Evolutionary conservation across 2,329 filamentous ascomycete species (phyloP).

Genomic region (Xylariaceae sp.): DNA sequence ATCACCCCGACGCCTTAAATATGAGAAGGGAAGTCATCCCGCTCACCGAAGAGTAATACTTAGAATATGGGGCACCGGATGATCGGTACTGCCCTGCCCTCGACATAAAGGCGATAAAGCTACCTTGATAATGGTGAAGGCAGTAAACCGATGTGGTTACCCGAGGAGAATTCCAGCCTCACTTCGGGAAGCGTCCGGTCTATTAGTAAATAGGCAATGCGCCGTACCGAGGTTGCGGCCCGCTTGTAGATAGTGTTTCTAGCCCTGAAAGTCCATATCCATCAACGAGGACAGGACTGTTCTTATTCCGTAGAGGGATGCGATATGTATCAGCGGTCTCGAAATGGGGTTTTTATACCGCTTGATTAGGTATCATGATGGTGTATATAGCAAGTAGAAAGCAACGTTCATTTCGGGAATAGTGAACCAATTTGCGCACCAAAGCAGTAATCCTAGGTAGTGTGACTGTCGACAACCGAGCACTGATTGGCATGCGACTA

Average conservation of each 20-base stretch:
- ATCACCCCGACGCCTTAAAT: not conserved
- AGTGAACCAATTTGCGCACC: not conserved
- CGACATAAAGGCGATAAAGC: constrained; percentile 1
- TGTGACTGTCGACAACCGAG: constrained; percentile 1
- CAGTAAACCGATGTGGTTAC: constrained; percentile 1
- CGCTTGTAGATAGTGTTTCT: too few relatives aligned
- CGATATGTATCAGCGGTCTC: not conserved
- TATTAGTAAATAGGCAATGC: too few relatives aligned
- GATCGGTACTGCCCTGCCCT: too few relatives aligned
- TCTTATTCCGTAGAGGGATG: too few relatives aligned
- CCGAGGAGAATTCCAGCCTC: constrained; percentile 16
- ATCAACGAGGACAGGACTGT: too few relatives aligned
- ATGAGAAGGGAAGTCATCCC: not conserved
- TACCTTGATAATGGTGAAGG: too few relatives aligned
- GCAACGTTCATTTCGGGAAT: not conserved
- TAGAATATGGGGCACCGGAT: too few relatives aligned
- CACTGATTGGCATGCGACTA: constrained; percentile 1
- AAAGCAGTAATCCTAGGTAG: not conserved
- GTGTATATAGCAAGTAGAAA: too few relatives aligned
- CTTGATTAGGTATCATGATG: too few relatives aligned
- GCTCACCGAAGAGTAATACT: constrained; percentile 2
- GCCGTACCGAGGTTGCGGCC: too few relatives aligned
- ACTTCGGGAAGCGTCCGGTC: constrained; percentile 16
- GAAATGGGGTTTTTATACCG: too few relatives aligned
- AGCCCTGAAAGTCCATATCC: too few relatives aligned